Base-by-base conservation (phyloP, 352 stramenopile species). In the Phytophthora nicotianae region DNA sequence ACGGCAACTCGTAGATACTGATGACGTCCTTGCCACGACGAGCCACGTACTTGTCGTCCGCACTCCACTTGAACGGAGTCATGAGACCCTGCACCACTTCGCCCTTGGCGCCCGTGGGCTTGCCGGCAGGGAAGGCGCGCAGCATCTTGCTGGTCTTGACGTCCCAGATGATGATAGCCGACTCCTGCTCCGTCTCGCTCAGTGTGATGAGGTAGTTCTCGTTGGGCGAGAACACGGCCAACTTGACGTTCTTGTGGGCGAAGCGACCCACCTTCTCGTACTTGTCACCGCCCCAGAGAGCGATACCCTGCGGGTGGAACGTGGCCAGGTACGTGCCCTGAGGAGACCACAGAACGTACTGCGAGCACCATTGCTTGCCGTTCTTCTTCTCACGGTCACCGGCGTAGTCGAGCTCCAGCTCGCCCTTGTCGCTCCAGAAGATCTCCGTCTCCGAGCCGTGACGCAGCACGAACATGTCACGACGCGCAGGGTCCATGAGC, bases 221-320 rank as follows among this genome's bases (percentile, higher is more conserved):
- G 53, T 98, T 86, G 17, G 96, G 95, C 55, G 84, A 98, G 65
- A 99, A 99, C 16, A 98, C 72, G 5, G 98, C 83, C 27, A 96
- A 82, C 75, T 98, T 96, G 58, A 99, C 96, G 58, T 97, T 97
- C 24, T 90, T 87, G 74, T 98, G 96, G 29, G 95, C 86, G 67
- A 99, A 99, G 17, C 97, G 87, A n/a, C 82, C 94, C n/a, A 98
- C 74, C 74, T 99, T 99, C 62, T 99, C 90, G 75, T 98, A 99
- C 53, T 96, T 93, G 52, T 95, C 82, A 35, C 96, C 97, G 29
- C 94, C 97, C 98, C 98, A 99, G 26, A 99, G 79, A 51, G 98
- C 98, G 40, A 99, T 95, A 50, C 98, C 98, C 59, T 97, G 96
- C 19, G 83, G 83, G 65, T 99, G 97, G 56, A 99, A 98, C n/a